Evolutionary conservation across 768 basidiomycete genomes (phyloP).

Genomic region (Candolleomyces aberdarensis): DNA sequence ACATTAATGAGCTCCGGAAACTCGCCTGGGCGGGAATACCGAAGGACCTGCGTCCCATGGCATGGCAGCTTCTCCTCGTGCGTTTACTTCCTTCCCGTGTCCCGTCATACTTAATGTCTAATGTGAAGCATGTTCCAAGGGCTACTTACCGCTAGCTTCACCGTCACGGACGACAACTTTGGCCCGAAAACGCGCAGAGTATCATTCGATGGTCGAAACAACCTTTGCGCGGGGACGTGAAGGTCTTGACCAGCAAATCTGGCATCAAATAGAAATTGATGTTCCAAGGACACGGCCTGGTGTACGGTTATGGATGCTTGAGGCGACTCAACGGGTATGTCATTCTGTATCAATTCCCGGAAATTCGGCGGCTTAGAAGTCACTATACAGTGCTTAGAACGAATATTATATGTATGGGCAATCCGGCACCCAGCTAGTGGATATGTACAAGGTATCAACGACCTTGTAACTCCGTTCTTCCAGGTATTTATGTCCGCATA

Average conservation of each 20-base stretch:
- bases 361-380: constrained; percentile 1
- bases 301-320: constrained; percentile 87
- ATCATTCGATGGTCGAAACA: constrained; percentile 82
- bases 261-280: constrained; percentile 99
- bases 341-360: not conserved
- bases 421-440: constrained; percentile 98
- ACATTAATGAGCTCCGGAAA: constrained; percentile 85
- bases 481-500: constrained; percentile 96
- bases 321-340: constrained; percentile 81
- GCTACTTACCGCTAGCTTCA: constrained; percentile 85
- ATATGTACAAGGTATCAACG: constrained; percentile 99
- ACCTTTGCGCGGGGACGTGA: constrained; percentile 86
- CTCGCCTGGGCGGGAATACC: constrained; percentile 96
- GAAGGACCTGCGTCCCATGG: constrained; percentile 78
- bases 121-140: constrained; percentile 43
- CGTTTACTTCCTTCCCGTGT: constrained; percentile 25
- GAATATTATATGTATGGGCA: constrained; percentile 98
- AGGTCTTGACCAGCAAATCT: constrained; percentile 92
- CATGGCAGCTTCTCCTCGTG: constrained; percentile 93
- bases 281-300: constrained; percentile 95
- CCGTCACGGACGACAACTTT: constrained; percentile 73
- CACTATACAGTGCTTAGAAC: constrained; percentile 72
- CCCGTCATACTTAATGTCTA: not conserved
- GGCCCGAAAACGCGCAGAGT: constrained; percentile 89
- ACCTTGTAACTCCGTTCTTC: constrained; percentile 96